Conservation (phyloP, 2,329 filamentous ascomycete genomes). For the Aspergillus sp. region DNA sequence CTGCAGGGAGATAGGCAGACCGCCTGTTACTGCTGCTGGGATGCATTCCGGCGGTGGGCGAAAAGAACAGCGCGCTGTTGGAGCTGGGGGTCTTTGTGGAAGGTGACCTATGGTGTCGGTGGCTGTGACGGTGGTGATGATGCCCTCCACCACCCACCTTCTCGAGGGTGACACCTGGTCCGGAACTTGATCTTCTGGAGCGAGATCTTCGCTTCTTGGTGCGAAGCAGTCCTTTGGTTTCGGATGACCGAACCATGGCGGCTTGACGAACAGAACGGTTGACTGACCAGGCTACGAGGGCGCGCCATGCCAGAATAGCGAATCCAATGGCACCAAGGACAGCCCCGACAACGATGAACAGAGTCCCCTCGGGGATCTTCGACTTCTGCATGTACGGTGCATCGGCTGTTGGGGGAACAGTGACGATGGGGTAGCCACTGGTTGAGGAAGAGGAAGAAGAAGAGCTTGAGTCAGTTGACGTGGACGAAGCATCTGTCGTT, state of each 20-base stretch:
- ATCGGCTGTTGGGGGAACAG: slow-evolving; percentile 77
- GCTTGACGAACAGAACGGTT: slow-evolving; percentile 88
- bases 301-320: slow-evolving; percentile 84
- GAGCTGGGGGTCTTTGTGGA: slow-evolving; percentile 48
- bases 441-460: slow-evolving; percentile 36
- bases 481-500: slow-evolving; percentile 27
- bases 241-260: slow-evolving; percentile 72
- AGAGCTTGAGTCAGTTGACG: slow-evolving; percentile 27
- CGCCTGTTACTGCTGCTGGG: slow-evolving; percentile 63
- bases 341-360: slow-evolving; percentile 93
- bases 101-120: slow-evolving; percentile 29
- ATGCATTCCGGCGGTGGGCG: slow-evolving; percentile 71
- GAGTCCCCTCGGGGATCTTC: slow-evolving; percentile 81
- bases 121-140: slow-evolving; percentile 37
- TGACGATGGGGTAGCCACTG: slow-evolving; percentile 63
- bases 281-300: slow-evolving; percentile 82
- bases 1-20: slow-evolving; percentile 81
- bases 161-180: slow-evolving; percentile 56
- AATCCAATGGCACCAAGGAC: slow-evolving; percentile 80
- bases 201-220: slow-evolving; percentile 38
- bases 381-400: slow-evolving; percentile 94
- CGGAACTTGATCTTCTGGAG: slow-evolving; percentile 18
- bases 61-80: slow-evolving; percentile 87
- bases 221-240: slow-evolving; percentile 68
- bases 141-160: slow-evolving; percentile 42